Conservation (phyloP, 495 filamentous ascomycete genomes). For the Podospora didyma region DNA sequence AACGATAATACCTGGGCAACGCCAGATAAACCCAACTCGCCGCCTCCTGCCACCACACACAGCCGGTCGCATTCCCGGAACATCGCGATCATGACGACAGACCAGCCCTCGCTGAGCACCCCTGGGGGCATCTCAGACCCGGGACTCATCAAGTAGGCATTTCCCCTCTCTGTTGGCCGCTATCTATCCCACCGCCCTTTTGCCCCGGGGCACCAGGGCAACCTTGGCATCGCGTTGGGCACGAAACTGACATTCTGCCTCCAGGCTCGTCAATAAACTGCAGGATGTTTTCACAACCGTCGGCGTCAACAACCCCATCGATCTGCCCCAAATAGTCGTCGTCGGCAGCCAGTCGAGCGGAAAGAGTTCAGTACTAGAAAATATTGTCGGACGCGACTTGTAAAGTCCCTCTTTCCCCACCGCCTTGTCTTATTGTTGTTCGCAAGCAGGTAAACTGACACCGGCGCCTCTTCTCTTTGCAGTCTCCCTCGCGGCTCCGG, state of each 20-base stretch:
- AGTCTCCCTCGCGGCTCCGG: constrained; percentile 97
- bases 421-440: constrained; percentile 5
- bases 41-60: neutral
- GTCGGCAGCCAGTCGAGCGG: constrained; percentile 98
- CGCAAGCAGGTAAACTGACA: constrained; percentile 10
- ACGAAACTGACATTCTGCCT: constrained; percentile 24
- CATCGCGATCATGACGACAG: constrained; percentile 23
- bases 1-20: neutral
- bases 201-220: neutral
- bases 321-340: constrained; percentile 97
- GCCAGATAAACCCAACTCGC: neutral
- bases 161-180: constrained; percentile 8
- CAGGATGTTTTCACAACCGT: constrained; percentile 99
- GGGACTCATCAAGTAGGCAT: constrained; percentile 58
- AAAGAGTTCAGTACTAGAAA: constrained; percentile 99
- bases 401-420: constrained; percentile 29
- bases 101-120: constrained; percentile 29
- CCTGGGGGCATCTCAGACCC: constrained; percentile 56
- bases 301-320: constrained; percentile 98
- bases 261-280: constrained; percentile 95
- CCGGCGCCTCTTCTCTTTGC: constrained; percentile 7
- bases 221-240: constrained; percentile 12
- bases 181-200: neutral
- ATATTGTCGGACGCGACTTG: constrained; percentile 99
- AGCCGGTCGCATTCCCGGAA: constrained; percentile 6